Base-by-base conservation (phyloP, 2,329 filamentous ascomycete genomes). In the Xylariaceae sp. region DNA sequence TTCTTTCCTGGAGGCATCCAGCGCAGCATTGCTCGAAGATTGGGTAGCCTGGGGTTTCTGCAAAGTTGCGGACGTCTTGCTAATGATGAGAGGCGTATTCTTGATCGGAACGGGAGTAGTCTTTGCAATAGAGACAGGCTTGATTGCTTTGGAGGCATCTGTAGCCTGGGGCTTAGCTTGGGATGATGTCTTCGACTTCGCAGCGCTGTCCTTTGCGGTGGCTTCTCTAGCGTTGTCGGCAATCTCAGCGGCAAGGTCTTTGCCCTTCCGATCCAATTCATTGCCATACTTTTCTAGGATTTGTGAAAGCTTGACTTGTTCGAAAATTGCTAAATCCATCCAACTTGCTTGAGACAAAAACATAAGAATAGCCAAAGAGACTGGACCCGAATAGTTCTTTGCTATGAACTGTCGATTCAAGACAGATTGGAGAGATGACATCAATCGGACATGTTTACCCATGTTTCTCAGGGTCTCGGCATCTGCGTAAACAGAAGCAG, bases 391-490 rank as follows among this genome's bases (percentile, higher is more conserved):
- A 60, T 77, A 81, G 60, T 83, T 79, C 45, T 73, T 69, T 2
- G 71, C 68, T 55, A 79, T 78, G 56, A 79, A 78, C 54, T 77
- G 82, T 49, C 78, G 74, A 43, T 80, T 79, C 50, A 85, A 68
- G 11, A 74, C 73, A 51, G 79, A 79, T 45, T 79, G 76, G 44
- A 86, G 69, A 43, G 75, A 78, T 43, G 77, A 73, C 34, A 84
- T 75, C 48, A 84, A 69, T 59, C 81, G 83, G 45, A 77, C 74
- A 60, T 84, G 79, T 13, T 75, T 75, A 9, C 81, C 81, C 34
- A 85, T 70, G 49, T 83, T 83, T 59, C 81, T 77, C 38, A 85
- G 66, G 13, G 83, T 78, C 18, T 75, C 73, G 42, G 75, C 73
- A 62, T 83, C 79, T 12, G 80, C 81, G 66, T 76, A 76, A 19